phyloP scores from a whole-genome alignment of 441 rosid genomes.

The Croton setiger region DNA sequence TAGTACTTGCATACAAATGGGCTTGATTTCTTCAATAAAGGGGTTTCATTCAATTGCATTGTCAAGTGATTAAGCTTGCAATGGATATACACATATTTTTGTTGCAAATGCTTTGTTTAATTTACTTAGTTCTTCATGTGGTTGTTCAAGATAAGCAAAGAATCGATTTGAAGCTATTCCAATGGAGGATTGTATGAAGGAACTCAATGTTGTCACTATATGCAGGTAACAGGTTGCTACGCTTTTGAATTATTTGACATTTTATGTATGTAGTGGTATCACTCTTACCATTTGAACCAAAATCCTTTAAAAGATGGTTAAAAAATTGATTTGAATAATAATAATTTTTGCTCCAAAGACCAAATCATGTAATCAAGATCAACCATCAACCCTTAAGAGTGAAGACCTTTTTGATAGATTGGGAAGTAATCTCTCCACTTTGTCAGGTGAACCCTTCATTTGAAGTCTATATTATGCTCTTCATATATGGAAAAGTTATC shows the following conservation, averaged over 20 bases:
- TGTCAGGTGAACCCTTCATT: slow-evolving; percentile 20
- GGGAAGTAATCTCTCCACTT: slow-evolving; percentile 11
- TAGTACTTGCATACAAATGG: slow-evolving; percentile 47
- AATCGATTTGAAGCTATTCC: slow-evolving; percentile 45
- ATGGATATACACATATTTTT: slow-evolving; percentile 43
- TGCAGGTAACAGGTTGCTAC: slow-evolving; percentile 35
- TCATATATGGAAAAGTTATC: slow-evolving; percentile 26
- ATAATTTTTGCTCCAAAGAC: slow-evolving; percentile 10
- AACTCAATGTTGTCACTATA: slow-evolving; percentile 59
- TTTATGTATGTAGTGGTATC: slow-evolving; percentile 38
- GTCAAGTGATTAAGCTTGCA: slow-evolving; percentile 51
- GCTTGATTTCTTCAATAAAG: slow-evolving; percentile 53
- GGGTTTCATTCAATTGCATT: slow-evolving; percentile 51
- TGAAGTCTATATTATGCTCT: slow-evolving; percentile 24
- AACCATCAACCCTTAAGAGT: neutral
- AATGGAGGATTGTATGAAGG: slow-evolving; percentile 60
- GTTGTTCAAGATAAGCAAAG: slow-evolving; percentile 39
- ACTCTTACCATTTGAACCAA: slow-evolving; percentile 36
- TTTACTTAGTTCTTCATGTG: slow-evolving; percentile 53
- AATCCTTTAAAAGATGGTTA: slow-evolving; percentile 56
- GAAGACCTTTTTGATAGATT: neutral
- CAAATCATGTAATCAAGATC: slow-evolving; percentile 18
- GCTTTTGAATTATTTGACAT: slow-evolving; percentile 50
- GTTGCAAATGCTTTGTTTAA: slow-evolving; percentile 68
- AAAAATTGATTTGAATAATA: slow-evolving; percentile 35